Conservation (phyloP, 2,329 filamentous ascomycete genomes). For the Sclerotiophoma versabilis region DNA sequence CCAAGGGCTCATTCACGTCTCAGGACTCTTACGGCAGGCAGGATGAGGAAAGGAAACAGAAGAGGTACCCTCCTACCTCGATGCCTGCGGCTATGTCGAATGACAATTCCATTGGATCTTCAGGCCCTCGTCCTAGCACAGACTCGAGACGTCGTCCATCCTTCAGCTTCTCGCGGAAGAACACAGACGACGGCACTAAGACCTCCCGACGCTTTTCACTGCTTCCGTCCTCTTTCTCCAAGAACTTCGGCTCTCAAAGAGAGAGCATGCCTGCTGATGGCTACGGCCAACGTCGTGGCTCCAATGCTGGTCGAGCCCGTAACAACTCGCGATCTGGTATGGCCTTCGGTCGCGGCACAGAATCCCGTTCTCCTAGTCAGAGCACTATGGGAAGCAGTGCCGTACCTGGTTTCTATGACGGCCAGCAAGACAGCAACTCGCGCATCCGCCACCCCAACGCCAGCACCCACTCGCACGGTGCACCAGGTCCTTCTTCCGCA, state of each 20-base stretch:
- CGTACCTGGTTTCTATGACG: conserved; percentile 54
- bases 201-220: conserved; percentile 57
- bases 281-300: conserved; percentile 34
- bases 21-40: conserved; percentile 58
- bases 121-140: conserved; percentile 53
- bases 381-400: conserved; percentile 53
- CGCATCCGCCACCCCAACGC: conserved; percentile 29
- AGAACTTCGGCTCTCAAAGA: conserved; percentile 52
- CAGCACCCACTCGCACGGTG: conserved; percentile 23
- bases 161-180: conserved; percentile 59
- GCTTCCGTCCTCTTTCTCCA: conserved; percentile 57
- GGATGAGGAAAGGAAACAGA: conserved; percentile 63
- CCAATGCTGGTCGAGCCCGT: conserved; percentile 35
- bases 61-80: conserved; percentile 87
- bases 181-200: conserved; percentile 49
- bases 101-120: conserved; percentile 57
- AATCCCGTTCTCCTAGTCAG: conserved; percentile 54
- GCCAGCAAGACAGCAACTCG: conserved; percentile 42
- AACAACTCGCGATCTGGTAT: conserved; percentile 48
- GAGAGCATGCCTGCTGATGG: conserved; percentile 43
- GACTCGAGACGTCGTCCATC: conserved; percentile 59
- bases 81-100: conserved; percentile 77
- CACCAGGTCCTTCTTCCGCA: conserved; percentile 41
- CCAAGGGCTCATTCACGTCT: conserved; percentile 38
- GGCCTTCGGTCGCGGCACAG: conserved; percentile 53